These are phyloP conservation scores for Stylosanthes scabra DNA, from an alignment of 331 rosid species.

Conservation along the genomic window DNA sequence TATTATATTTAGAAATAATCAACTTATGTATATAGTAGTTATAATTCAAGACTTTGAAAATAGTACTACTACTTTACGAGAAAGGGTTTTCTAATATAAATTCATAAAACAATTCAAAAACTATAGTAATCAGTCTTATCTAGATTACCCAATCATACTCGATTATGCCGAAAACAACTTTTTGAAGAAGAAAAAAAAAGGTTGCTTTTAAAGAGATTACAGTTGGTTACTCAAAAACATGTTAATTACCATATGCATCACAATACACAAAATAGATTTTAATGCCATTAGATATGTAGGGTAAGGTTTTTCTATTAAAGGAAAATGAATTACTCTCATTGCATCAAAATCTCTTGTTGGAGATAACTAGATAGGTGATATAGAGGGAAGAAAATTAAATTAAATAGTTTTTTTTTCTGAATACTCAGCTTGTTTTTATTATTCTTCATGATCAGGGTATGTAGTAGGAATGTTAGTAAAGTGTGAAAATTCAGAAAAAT, in stretches of 20 bases:
- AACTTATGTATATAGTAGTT: too few relatives aligned
- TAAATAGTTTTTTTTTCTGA: background rate
- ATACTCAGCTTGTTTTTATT: constrained; percentile 35
- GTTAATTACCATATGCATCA: too few relatives aligned
- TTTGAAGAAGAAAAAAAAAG: too few relatives aligned
- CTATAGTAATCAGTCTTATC: background rate
- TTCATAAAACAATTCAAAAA: too few relatives aligned
- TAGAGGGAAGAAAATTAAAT: constrained; percentile 18
- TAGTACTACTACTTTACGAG: too few relatives aligned
- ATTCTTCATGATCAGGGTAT: constrained; percentile 19
- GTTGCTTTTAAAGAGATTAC: background rate
- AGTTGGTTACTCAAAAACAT: background rate
- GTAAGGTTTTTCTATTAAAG: constrained; percentile 18
- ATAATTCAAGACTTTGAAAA: too few relatives aligned
- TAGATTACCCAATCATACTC: background rate
- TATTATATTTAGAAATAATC: too few relatives aligned
- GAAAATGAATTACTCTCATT: background rate
- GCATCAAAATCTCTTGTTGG: constrained; percentile 16
- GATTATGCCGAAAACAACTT: background rate
- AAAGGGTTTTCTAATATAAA: too few relatives aligned
- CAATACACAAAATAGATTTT: background rate
- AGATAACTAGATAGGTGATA: background rate
- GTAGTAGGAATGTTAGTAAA: constrained; percentile 32
- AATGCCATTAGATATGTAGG: background rate
- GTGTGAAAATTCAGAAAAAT: constrained; percentile 12